phyloP scores from a whole-genome alignment of 495 filamentous ascomycete species.

The Penicillium steckii region DNA sequence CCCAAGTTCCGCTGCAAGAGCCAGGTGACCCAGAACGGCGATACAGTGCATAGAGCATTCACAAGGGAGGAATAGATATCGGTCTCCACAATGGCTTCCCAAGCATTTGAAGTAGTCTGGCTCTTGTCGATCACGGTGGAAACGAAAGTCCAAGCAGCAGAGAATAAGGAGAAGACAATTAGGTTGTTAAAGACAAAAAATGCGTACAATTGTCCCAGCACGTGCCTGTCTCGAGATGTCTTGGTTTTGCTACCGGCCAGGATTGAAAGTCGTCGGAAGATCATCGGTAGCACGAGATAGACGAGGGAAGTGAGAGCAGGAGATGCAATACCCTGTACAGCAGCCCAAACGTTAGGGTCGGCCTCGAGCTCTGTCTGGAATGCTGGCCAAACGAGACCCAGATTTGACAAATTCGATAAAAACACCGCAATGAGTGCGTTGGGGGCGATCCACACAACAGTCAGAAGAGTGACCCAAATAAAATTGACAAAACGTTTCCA shows the following conservation, averaged over 20 bases:
- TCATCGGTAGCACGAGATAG: constrained; percentile 84
- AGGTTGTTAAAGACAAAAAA: constrained; percentile 99
- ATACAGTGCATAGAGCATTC: constrained; percentile 69
- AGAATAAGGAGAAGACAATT: constrained; percentile 88
- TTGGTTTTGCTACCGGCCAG: constrained; percentile 84
- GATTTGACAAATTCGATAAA: constrained; percentile 75
- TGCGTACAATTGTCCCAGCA: constrained; percentile 84
- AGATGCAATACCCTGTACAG: constrained; percentile 92
- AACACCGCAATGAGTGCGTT: constrained; percentile 96
- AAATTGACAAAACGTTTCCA: constrained; percentile 77
- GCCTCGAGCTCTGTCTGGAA: constrained; percentile 64
- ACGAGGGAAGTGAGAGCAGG: constrained; percentile 86
- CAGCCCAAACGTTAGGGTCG: constrained; percentile 69
- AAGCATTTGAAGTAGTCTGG: constrained; percentile 52
- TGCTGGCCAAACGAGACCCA: constrained; percentile 75
- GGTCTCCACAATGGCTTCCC: constrained; percentile 64
- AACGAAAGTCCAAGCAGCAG: constrained; percentile 71
- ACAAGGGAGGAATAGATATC: constrained; percentile 62
- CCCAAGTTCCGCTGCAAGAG: constrained; percentile 90
- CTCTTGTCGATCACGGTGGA: constrained; percentile 59
- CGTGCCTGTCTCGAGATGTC: constrained; percentile 89
- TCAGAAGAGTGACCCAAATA: constrained; percentile 78
- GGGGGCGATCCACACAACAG: constrained; percentile 86
- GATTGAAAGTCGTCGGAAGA: constrained; percentile 82
- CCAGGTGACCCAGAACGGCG: constrained; percentile 92